Conservation (phyloP, 169 alveolate genomes). For the Fabrea salina region DNA sequence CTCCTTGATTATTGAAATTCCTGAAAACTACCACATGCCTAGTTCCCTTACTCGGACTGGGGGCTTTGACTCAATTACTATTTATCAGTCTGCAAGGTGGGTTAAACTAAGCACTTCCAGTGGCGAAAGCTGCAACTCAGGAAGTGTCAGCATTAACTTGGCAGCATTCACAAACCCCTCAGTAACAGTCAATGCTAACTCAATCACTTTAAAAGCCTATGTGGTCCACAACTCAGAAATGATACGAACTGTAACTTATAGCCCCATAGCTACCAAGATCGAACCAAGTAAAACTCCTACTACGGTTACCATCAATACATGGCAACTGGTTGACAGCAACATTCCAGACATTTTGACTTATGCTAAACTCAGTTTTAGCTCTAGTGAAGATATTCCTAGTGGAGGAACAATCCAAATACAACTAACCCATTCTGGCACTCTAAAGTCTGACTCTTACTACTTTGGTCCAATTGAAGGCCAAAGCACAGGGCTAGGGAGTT, state of each 20-base stretch:
- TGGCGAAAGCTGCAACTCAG: not conserved
- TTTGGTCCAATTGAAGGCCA: too few relatives aligned
- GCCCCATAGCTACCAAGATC: not conserved
- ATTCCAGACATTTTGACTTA: too few relatives aligned
- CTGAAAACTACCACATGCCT: conserved; percentile 7
- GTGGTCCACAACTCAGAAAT: not conserved
- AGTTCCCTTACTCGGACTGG: not conserved
- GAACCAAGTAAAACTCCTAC: too few relatives aligned
- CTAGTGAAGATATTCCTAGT: too few relatives aligned
- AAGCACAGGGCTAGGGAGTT: too few relatives aligned
- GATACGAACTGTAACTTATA: not conserved
- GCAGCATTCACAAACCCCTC: not conserved
- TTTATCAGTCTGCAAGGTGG: not conserved
- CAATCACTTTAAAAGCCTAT: not conserved
- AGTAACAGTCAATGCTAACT: not conserved
- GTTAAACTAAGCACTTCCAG: not conserved
- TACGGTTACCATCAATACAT: too few relatives aligned
- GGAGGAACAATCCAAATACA: too few relatives aligned
- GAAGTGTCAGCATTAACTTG: not conserved
- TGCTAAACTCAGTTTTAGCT: too few relatives aligned
- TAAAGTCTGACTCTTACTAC: too few relatives aligned
- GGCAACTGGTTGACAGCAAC: too few relatives aligned
- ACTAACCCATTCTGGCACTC: too few relatives aligned
- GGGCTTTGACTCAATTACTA: not conserved
- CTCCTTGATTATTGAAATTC: not conserved